A percentile compares a stretch with the other conserved stretches of the same genome.
Evolutionary conservation across 2,329 filamentous ascomycete genomes (phyloP).

Genomic region (Ceratocystis lukuohia): DNA sequence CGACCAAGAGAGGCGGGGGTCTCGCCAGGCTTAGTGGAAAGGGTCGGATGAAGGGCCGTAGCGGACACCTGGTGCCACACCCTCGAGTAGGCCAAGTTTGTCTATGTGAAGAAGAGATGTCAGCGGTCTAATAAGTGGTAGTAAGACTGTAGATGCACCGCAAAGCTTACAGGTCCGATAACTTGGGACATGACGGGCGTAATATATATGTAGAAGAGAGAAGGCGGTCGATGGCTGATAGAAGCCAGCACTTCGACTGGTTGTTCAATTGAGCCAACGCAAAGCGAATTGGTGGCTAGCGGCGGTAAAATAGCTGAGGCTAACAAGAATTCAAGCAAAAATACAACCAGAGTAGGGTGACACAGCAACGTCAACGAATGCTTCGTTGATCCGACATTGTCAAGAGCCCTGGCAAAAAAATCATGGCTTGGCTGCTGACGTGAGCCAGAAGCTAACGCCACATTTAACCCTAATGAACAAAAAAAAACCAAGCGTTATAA

Average conservation of each 20-base stretch:
- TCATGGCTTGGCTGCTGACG: constrained; percentile 11
- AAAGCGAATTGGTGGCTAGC: neutral
- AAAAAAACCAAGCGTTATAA: neutral
- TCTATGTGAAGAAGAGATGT: constrained; percentile 39
- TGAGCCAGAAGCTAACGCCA: constrained; percentile 7
- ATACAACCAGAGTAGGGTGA: neutral
- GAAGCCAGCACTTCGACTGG: neutral
- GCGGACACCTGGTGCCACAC: constrained; percentile 82
- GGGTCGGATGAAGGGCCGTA: constrained; percentile 48
- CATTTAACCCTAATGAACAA: constrained; percentile 12
- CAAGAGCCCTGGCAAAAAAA: constrained; percentile 13
- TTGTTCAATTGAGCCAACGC: neutral
- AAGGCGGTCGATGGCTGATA: neutral
- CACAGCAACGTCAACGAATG: neutral
- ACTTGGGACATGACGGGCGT: constrained; percentile 57
- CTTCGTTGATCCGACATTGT: neutral
- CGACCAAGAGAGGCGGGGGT: constrained; percentile 75
- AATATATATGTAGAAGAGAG: neutral
- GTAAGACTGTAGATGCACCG: too few species aligned
- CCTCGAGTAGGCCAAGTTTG: constrained; percentile 88
- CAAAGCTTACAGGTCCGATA: constrained; percentile 53
- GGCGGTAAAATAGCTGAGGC: neutral
- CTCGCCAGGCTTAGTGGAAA: constrained; percentile 43
- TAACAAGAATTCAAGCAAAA: neutral
- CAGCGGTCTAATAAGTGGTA: neutral